Evolutionary conservation across 2,329 filamentous ascomycete genomes (phyloP), one percentile per base, ranked within the genome.

Genomic region (Ceratocystis harringtonii): DNA sequence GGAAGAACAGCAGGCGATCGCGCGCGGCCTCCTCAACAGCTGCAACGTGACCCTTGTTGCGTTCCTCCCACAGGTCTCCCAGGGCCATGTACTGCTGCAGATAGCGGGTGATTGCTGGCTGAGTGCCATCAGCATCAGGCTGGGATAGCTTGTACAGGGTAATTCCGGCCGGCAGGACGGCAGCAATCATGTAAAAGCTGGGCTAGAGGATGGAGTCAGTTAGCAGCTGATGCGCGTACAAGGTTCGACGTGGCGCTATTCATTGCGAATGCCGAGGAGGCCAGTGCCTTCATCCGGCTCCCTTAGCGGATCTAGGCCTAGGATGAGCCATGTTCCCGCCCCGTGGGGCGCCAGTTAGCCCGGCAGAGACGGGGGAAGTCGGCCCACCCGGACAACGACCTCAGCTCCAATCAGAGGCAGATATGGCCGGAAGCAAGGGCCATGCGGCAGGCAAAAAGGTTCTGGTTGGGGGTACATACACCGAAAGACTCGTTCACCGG

Each of bases 1-100:
- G 75, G 70, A 77, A 72, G 69, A 84, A 78, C 63, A 84, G 75
- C 69, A 83, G 80, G 71, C 78, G 80, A 75, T 84, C 81, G 71
- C 77, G 79, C 55, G 79, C 80, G 57, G 82, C 82, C 75, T 84
- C 80, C 72, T 84, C 78, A 69, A 80, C 70, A 25, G 78, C 73
- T 65, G 77, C 76, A 50, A 79, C 80, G 73, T 80, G 80, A 64
- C 82, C 72, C 32, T 76, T 72, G 72, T 83, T 84, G 73, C 79
- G 79, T 69, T 76, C 73, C 72, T 79, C 78, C 79, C 78, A 82
- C 67, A 78, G 73, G 71, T 78, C 76, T 15, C 62, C 41, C 72
- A 77, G 76, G 71, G 79, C 78, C 61, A 75, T 72, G 72, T 79
- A 77, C 71, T 76, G 76, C 70, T 73, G 69, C 68, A 84, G 74